Evolutionary conservation across 768 basidiomycete species (phyloP).

Genomic region (Tricholoma furcatifolium): DNA sequence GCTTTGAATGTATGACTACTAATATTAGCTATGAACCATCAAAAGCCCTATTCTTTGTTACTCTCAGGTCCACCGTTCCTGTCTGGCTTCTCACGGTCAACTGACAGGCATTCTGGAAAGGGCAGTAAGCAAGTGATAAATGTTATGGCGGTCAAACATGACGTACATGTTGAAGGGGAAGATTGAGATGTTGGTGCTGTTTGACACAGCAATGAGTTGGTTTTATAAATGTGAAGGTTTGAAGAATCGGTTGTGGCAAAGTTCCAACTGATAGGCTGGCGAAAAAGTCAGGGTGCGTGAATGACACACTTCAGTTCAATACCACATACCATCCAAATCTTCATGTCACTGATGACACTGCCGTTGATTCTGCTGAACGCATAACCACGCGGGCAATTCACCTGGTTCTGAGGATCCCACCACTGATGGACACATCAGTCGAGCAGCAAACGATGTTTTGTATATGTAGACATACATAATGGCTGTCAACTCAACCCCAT

Average conservation of each 20-base stretch:
- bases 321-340: conserved; percentile 48
- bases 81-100: no score
- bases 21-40: no score
- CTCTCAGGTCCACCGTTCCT: no score
- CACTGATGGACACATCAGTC: no score
- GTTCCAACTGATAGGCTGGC: conserved; percentile 57
- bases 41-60: no score
- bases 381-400: no score
- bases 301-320: not conserved
- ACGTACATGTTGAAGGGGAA: conserved; percentile 65
- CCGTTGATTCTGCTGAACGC: conserved; percentile 51
- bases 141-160: not conserved
- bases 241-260: conserved; percentile 49
- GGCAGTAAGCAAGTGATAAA: not conserved
- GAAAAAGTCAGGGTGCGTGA: not conserved
- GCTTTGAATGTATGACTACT: no score
- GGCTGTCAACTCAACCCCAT: no score
- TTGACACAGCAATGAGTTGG: conserved; percentile 50
- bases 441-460: no score
- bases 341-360: conserved; percentile 57
- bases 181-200: conserved; percentile 36
- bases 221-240: conserved; percentile 56
- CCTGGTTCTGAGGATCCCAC: no score
- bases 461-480: no score
- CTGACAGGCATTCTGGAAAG: no score